Percentiles rank a stretch among this genome's conserved stretches.
Conservation (phyloP, 257 asterid species). For the Gynochthodes officinalis region DNA sequence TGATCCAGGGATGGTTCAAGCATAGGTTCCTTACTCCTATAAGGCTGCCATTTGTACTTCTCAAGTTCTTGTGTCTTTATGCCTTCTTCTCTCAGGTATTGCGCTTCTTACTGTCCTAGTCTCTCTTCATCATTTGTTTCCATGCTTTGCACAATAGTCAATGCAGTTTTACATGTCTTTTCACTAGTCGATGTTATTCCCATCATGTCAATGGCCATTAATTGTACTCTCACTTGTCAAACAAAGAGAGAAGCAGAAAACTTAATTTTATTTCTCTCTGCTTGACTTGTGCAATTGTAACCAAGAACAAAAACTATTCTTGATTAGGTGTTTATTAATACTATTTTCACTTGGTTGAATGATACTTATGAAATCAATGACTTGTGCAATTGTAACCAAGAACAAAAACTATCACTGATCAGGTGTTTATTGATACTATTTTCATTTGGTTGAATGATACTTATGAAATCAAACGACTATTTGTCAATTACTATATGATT, state of each 20-base stretch:
- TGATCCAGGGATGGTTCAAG: slow-evolving; percentile 56
- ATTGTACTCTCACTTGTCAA: too few species aligned
- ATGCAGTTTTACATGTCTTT: not conserved
- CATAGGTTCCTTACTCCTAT: slow-evolving; percentile 56
- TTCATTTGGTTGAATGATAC: not conserved
- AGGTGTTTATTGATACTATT: not conserved
- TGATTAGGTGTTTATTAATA: not conserved
- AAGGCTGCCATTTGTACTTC: slow-evolving; percentile 66
- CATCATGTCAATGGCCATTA: not conserved
- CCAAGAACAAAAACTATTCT: not conserved
- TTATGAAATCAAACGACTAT: not conserved
- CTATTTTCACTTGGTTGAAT: not conserved
- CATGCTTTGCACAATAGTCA: not conserved
- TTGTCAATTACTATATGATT: not conserved
- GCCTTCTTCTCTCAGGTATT: slow-evolving; percentile 67
- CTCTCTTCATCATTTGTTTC: not conserved
- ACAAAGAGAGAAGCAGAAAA: not conserved
- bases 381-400: not conserved
- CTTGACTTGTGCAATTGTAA: not conserved
- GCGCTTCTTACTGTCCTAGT: not conserved
- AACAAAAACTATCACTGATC: not conserved
- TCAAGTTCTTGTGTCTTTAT: slow-evolving; percentile 60
- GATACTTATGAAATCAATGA: not conserved
- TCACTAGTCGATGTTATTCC: not conserved
- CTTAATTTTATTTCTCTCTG: not conserved